These are phyloP conservation scores for Stentor roeselii DNA, from an alignment of 73 alveolate species.

Conservation along the genomic window DNA sequence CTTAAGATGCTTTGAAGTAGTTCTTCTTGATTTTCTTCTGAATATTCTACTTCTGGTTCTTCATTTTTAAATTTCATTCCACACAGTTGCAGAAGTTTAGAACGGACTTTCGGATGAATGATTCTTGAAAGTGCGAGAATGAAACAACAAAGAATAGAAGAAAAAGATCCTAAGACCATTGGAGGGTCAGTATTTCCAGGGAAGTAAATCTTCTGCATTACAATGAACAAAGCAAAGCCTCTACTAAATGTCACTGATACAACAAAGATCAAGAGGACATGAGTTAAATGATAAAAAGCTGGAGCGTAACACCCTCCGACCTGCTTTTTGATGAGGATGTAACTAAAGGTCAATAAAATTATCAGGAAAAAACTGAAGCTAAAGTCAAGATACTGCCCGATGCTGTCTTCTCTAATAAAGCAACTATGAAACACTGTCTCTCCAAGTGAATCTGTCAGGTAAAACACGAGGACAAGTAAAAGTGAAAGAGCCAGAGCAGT, in stretches of 20 bases:
- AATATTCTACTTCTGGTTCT: not conserved
- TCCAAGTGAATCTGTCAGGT: no score
- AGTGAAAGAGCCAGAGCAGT: no score
- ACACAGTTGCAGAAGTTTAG: no score
- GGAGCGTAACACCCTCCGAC: not conserved
- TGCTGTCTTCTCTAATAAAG: no score
- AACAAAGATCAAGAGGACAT: not conserved
- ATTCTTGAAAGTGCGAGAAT: not conserved
- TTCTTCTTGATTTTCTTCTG: not conserved
- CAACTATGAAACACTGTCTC: no score
- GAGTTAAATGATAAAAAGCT: not conserved
- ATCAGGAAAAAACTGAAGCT: no score
- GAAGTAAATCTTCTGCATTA: not conserved
- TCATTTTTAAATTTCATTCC: not conserved
- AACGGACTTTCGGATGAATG: not conserved
- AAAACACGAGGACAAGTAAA: no score
- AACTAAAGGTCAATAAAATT: not conserved
- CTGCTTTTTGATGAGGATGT: not conserved
- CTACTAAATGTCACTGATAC: not conserved
- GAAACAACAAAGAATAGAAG: not conserved
- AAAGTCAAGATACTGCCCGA: no score
- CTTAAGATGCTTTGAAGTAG: not conserved
- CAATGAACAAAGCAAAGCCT: not conserved
- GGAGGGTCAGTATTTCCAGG: not conserved
- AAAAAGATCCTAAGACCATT: not conserved